Conservation (phyloP, 306 rosid species). For the Pueraria montana region DNA sequence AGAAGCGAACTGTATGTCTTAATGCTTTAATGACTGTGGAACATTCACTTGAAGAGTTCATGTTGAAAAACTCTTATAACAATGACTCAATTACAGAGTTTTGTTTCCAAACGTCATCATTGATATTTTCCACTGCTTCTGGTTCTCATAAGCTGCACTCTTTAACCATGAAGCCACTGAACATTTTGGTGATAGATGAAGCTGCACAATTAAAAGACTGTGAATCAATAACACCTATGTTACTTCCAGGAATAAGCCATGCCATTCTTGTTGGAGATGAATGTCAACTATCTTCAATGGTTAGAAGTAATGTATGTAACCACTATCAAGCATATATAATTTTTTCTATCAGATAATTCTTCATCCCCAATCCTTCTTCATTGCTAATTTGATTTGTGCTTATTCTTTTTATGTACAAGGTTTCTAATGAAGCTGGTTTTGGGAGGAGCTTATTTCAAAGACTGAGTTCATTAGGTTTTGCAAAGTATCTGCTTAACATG, state of each 20-base stretch:
- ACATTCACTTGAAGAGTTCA: slow-evolving; percentile 49
- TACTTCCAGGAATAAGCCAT: slow-evolving; percentile 57
- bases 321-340: neutral
- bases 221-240: slow-evolving; percentile 66
- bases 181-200: slow-evolving; percentile 75
- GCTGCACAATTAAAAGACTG: slow-evolving; percentile 79
- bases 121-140: slow-evolving; percentile 73
- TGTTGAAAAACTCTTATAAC: slow-evolving; percentile 28
- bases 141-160: slow-evolving; percentile 60
- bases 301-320: slow-evolving; percentile 64
- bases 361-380: neutral
- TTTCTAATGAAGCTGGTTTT: slow-evolving; percentile 66
- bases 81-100: slow-evolving; percentile 35
- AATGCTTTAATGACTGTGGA: slow-evolving; percentile 44
- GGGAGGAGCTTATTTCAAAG: slow-evolving; percentile 82
- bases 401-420: slow-evolving; percentile 45
- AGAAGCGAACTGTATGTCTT: slow-evolving; percentile 55
- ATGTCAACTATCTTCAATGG: slow-evolving; percentile 66
- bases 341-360: neutral
- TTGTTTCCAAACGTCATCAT: slow-evolving; percentile 64
- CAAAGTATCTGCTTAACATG: slow-evolving; percentile 61
- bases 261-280: slow-evolving; percentile 84
- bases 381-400: neutral
- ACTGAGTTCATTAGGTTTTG: slow-evolving; percentile 48
- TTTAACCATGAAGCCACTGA: slow-evolving; percentile 51